Evolutionary conservation across 768 basidiomycete species (phyloP).

Genomic region (Tulasnella sp.): DNA sequence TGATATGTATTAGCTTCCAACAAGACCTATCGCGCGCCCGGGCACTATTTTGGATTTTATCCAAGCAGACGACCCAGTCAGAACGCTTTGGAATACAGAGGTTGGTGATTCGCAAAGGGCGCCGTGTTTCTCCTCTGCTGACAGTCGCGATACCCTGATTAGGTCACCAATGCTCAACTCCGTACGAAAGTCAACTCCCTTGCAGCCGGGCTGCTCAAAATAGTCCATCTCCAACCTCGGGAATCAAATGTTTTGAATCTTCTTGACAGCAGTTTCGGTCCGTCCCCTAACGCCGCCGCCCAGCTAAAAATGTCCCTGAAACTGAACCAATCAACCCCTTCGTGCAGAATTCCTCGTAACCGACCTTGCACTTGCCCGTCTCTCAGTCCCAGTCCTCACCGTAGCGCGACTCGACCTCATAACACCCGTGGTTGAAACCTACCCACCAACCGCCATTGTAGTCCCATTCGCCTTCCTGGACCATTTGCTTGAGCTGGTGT

Average conservation of each 20-base stretch:
- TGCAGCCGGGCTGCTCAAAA: constrained; percentile 59
- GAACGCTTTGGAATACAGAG: constrained; percentile 74
- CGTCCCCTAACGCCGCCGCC: constrained; percentile 23
- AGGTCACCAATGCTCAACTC: constrained; percentile 70
- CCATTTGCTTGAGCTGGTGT: constrained; percentile 61
- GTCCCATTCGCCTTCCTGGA: constrained; percentile 59
- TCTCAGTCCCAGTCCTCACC: constrained; percentile 61
- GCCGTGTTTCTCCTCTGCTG: not conserved
- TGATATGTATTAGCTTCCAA: constrained; percentile 49
- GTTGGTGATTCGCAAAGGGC: constrained; percentile 33
- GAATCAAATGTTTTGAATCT: constrained; percentile 66
- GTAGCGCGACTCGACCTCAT: constrained; percentile 55
- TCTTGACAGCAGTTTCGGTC: constrained; percentile 72
- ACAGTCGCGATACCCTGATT: not conserved
- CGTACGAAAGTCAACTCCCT: constrained; percentile 61
- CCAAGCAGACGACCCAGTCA: constrained; percentile 54
- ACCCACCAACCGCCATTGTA: constrained; percentile 67
- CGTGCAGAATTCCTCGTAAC: constrained; percentile 63
- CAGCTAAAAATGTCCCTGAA: not conserved
- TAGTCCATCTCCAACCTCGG: constrained; percentile 46
- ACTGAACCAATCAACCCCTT: not conserved
- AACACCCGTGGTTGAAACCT: constrained; percentile 51
- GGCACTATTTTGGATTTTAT: constrained; percentile 59
- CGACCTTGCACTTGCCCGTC: constrained; percentile 68
- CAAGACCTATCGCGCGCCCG: constrained; percentile 63